These are phyloP conservation scores for Chlamydomonas sp. DNA, from an alignment of 139 green algal species.

Conservation along the genomic window DNA sequence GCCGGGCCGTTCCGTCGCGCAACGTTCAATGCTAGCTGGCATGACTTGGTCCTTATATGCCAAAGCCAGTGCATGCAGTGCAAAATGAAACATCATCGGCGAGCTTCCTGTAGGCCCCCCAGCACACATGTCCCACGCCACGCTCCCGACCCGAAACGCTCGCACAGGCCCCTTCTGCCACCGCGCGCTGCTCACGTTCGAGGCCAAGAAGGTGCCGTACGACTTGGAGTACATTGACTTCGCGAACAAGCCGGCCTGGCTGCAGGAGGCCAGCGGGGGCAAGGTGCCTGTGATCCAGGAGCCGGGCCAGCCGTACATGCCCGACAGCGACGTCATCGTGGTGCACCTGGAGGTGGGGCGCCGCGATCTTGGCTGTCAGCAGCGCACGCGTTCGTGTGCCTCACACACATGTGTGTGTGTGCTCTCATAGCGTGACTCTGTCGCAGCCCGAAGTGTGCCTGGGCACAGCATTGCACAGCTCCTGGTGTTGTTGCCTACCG, in stretches of 20 bases:
- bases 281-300: conserved; percentile 75
- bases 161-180: conserved; percentile 86
- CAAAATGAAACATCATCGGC: too few relatives aligned
- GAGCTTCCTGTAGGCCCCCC: too few relatives aligned
- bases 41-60: too few relatives aligned
- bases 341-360: conserved; percentile 77
- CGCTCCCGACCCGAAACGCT: too few relatives aligned
- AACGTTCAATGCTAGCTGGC: too few relatives aligned
- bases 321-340: conserved; percentile 72
- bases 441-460: too few relatives aligned
- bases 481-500: too few relatives aligned
- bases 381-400: not conserved
- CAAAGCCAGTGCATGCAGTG: too few relatives aligned
- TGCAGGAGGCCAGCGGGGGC: conserved; percentile 77
- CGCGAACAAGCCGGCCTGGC: conserved; percentile 87
- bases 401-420: not conserved
- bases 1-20: not conserved
- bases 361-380: conserved; percentile 49
- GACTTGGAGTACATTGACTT: conserved; percentile 80
- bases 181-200: conserved; percentile 82
- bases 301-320: conserved; percentile 41
- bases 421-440: not conserved
- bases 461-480: too few relatives aligned
- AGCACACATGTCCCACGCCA: too few relatives aligned
- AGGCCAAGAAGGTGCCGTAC: conserved; percentile 84